These are phyloP conservation scores for Nicotiana obtusifolia DNA, from an alignment of 257 asterid genomes.

Conservation along the genomic window DNA sequence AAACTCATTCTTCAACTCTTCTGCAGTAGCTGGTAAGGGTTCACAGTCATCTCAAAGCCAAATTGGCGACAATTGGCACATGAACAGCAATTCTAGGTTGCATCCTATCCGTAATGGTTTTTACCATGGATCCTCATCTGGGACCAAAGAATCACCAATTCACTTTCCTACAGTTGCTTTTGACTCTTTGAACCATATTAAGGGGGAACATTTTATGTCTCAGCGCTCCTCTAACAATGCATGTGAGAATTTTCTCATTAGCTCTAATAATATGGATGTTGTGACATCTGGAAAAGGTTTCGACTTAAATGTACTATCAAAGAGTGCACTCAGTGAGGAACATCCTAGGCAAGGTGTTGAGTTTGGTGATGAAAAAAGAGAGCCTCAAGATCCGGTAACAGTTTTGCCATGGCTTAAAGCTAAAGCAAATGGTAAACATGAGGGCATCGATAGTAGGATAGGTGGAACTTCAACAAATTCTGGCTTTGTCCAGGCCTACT, in stretches of 20 bases:
- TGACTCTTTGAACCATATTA: constrained; percentile 31
- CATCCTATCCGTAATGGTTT: constrained; percentile 38
- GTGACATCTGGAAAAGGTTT: constrained; percentile 42
- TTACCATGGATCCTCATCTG: constrained; percentile 58
- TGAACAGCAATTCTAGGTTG: constrained; percentile 27
- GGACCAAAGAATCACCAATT: constrained; percentile 35
- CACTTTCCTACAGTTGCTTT: constrained; percentile 28
- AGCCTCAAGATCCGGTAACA: constrained; percentile 30
- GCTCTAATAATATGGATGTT: constrained; percentile 23
- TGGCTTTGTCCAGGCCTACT: constrained; percentile 29
- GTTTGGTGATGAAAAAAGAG: constrained; percentile 27
- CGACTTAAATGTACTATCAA: constrained; percentile 60
- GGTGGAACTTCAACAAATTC: constrained; percentile 17
- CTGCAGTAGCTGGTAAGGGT: constrained; percentile 34
- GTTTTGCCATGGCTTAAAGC: constrained; percentile 73
- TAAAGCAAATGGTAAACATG: constrained; percentile 29
- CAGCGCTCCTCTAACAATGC: constrained; percentile 30
- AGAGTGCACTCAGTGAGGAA: constrained; percentile 36
- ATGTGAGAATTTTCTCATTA: constrained; percentile 22
- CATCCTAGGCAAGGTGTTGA: constrained; percentile 35
- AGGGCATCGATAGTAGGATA: constrained; percentile 18
- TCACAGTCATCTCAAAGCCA: constrained; percentile 31
- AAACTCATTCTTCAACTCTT: constrained; percentile 37
- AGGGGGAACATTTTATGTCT: constrained; percentile 27
- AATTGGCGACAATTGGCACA: constrained; percentile 47